phyloP scores from a whole-genome alignment of 2,329 filamentous ascomycete species.

The Aspergillus alliaceus region DNA sequence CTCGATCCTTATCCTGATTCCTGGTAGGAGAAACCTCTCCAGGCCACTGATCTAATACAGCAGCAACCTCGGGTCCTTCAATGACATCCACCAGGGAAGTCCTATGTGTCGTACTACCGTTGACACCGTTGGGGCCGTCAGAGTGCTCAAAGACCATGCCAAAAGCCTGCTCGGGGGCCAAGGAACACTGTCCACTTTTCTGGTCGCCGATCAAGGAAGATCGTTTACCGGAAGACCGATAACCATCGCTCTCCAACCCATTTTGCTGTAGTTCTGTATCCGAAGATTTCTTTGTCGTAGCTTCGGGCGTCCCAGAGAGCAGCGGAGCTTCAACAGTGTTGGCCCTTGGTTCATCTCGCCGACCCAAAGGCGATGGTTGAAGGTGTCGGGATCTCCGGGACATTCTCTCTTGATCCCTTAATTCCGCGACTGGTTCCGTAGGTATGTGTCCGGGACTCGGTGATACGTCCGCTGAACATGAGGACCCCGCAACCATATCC shows the following conservation, averaged over 20 bases:
- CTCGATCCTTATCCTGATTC: conserved; percentile 26
- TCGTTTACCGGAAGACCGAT: conserved; percentile 1
- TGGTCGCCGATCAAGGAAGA: conserved; percentile 5
- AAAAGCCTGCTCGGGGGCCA: conserved; percentile 17
- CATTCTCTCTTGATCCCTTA: not conserved
- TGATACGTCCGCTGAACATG: not conserved
- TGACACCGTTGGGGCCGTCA: conserved; percentile 4
- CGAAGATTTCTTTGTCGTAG: not conserved
- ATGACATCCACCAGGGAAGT: conserved; percentile 32
- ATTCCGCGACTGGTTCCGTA: not conserved
- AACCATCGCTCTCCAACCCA: not conserved
- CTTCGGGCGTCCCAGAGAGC: not conserved
- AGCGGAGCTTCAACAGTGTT: not conserved
- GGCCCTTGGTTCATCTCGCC: not conserved
- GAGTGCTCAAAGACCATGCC: conserved; percentile 22
- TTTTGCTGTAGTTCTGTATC: not conserved
- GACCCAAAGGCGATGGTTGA: not conserved
- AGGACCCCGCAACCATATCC: not conserved
- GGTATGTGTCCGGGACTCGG: no score
- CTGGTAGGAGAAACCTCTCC: conserved; percentile 23
- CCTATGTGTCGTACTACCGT: conserved; percentile 12
- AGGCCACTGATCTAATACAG: conserved; percentile 23
- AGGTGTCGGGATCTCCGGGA: not conserved
- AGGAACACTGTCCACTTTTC: conserved; percentile 15
- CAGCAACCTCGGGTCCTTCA: conserved; percentile 25